Base-by-base conservation (phyloP, 768 basidiomycete species). In the Pulveroboletus frians region DNA sequence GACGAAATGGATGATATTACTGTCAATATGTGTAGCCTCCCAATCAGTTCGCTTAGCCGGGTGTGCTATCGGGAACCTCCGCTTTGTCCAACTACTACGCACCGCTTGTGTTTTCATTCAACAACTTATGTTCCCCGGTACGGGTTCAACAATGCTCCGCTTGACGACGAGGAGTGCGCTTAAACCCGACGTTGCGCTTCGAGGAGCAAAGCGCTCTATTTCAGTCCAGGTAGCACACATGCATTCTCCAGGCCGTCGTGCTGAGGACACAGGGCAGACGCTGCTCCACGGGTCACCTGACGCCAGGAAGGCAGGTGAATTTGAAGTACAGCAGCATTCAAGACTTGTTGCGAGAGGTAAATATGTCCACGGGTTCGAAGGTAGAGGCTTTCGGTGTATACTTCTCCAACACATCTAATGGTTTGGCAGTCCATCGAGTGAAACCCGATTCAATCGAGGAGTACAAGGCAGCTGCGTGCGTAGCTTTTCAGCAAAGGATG, bases 281-380 rank as follows among this genome's bases (percentile, higher is more conserved):
- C 66, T 99, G 47, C 73, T 99, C 50, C 93, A 98, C 68, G 96
- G 96, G n/a, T 93, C 91, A 27, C 83, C 84, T 39, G 84, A 92
- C 61, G 94, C 94, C 39, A 87, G 89, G 70, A 76, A 78, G 60
- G 89, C 84, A 38, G 88, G 92, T 35, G 88, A 89, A 43, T 69
- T 81, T 32, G 84, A 86, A 49, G 71, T 78, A 39, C 79, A 80
- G 49, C 89, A 94, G 61, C 93, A 98, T 66, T 93, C 91, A 2
- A 78, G 83, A 58, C 70, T 94, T 8, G 86, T 99, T 35, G 95
- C 90, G 30, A 75, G 95, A 50, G 92, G 93, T 39, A 98, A 98
- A 76, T 94, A 93, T 64, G 78, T 94, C 30, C 92, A 95, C 66
- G 88, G 84, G 11, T 83, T 95, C 57, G 89, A 92, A 71, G 77